Percentiles rank a stretch among this genome's conserved stretches.
Evolutionary conservation across 495 filamentous ascomycete genomes (phyloP).

Genomic region (Tuber borchii): DNA sequence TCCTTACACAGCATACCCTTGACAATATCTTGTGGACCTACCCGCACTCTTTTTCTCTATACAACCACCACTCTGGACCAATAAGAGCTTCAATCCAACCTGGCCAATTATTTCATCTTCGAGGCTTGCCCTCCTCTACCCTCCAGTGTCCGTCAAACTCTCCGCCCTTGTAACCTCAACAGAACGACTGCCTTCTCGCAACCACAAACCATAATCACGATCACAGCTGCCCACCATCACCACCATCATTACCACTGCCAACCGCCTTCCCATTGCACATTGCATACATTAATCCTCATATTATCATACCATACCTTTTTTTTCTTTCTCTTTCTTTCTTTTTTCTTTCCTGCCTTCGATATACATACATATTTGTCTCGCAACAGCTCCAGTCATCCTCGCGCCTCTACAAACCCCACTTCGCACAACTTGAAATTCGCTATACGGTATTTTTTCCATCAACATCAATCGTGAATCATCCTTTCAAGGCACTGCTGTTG

Average conservation of each 20-base stretch:
- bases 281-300: not conserved
- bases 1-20: constrained; percentile 1
- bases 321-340: not conserved
- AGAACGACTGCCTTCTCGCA: not conserved
- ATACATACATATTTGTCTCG: not conserved
- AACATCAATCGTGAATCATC: constrained; percentile 2
- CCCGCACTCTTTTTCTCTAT: not conserved
- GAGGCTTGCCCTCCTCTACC: not conserved
- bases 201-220: not conserved
- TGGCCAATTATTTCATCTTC: not conserved
- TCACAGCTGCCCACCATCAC: not conserved
- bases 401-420: not conserved
- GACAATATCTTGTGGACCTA: not conserved
- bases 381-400: not conserved
- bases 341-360: not conserved
- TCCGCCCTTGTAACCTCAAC: not conserved
- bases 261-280: not conserved
- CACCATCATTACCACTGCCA: not conserved
- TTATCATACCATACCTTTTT: not conserved
- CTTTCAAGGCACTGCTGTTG: not conserved
- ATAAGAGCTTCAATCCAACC: not conserved
- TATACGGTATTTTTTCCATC: not conserved
- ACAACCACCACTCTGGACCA: not conserved
- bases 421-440: not conserved
- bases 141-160: not conserved